Base-by-base conservation (phyloP, 1,284 basidiomycete genomes). In the Moesziomyces globuligerus region DNA sequence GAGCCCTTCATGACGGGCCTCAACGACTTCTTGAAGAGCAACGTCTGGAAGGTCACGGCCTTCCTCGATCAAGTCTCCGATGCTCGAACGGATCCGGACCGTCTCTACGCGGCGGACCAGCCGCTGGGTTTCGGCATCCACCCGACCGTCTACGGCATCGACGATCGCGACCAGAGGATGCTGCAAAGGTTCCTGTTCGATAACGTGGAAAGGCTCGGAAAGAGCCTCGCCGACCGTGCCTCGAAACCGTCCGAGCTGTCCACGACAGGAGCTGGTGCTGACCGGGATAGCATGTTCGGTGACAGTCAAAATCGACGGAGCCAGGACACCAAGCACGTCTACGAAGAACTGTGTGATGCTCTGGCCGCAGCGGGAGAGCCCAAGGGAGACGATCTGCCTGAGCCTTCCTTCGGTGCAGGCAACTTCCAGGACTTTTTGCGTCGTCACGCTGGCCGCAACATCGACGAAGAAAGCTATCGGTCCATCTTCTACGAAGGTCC, bases 51-150 rank as follows among this genome's bases (percentile, higher is more conserved):
- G 48, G 74, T 80, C 25, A 70, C 76, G 4, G 59, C 59, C 11
- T 80, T 80, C 66, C 66, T 80, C 6, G 78, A 80, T 36, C 72
- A 76, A 25, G 73, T 80, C 13, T 78, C 76, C 18, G 78, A 80
- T 42, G 67, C 74, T 1, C 54, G 72, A 25, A 78, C 78, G 20
- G 78, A 78, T 51, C 78, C 74, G 4, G 74, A 78, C 36, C 74
- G 77, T 7, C 47, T 78, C 26, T 69, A 66, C n/a, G 77, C 76
- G 11, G 77, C 77, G 21, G 77, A 79, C 36, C 74, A 78, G 49
- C 77, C 77, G 23, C 69, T 79, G 2, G 78, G 76, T 2, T 71
- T 75, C 29, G 75, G 76, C 32, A 77, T 80, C 40, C 74, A 78
- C 46, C 74, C 78, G 3, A 67, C 60, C 40, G 76, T 76, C 11